Evolutionary conservation across 345 rosid species (phyloP).

Genomic region (Sisymbrium altissimum): DNA sequence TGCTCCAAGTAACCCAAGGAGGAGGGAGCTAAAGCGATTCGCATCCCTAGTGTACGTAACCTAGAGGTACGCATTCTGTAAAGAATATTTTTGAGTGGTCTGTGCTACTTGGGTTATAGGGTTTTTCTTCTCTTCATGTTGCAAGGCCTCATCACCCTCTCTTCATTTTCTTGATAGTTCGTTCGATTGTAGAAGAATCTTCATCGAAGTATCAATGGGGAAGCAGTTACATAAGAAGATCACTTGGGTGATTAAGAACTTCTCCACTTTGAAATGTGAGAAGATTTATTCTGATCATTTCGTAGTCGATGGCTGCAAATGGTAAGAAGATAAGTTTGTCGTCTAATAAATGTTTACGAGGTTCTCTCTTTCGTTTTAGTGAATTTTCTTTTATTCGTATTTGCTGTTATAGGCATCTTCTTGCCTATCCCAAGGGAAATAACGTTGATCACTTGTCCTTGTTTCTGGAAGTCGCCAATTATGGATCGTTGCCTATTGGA

Average conservation of each 20-base stretch:
- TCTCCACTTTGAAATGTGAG: neutral
- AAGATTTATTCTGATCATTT: neutral
- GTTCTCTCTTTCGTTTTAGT: neutral
- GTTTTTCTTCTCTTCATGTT: neutral
- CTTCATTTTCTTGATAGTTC: neutral
- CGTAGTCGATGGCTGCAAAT: neutral
- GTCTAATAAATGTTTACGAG: neutral
- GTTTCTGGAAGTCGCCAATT: slow-evolving; percentile 62
- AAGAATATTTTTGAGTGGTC: neutral
- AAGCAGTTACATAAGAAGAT: neutral
- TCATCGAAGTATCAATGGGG: neutral
- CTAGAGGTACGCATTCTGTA: neutral
- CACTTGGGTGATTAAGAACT: slow-evolving; percentile 15
- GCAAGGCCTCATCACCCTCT: neutral
- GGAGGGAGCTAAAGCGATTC: neutral
- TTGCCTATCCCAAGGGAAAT: neutral
- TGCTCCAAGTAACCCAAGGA: neutral
- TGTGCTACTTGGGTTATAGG: neutral
- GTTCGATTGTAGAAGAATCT: neutral
- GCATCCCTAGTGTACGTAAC: neutral
- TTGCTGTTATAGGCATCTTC: neutral
- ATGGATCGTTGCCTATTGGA: slow-evolving; percentile 52
- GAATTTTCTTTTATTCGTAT: neutral
- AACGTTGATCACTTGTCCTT: slow-evolving; percentile 53
- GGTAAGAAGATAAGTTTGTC: neutral